A percentile compares a stretch with the other conserved stretches of the same genome.
Conservation (phyloP, 2,329 filamentous ascomycete genomes). For the Pyrenophora seminiperda region DNA sequence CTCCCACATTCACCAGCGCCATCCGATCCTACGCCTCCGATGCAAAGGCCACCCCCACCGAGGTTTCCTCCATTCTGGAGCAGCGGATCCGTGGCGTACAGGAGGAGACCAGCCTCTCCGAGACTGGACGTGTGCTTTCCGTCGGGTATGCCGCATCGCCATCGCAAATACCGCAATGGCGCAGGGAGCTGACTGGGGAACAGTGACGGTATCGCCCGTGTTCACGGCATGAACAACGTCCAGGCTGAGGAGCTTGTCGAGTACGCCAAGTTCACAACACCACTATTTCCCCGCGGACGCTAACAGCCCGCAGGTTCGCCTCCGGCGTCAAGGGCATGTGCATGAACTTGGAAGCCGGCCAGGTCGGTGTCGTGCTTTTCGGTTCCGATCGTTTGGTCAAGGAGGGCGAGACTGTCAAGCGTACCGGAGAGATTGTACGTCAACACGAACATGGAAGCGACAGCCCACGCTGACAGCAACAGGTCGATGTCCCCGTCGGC, state of each 20-base stretch:
- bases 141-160: conserved; percentile 79
- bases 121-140: conserved; percentile 98
- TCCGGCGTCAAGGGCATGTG: conserved; percentile 99
- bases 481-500: conserved; percentile 89
- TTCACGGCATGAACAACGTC: conserved; percentile 99
- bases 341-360: conserved; percentile 99
- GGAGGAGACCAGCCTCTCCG: conserved; percentile 93
- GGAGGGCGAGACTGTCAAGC: conserved; percentile 99
- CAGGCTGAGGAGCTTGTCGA: conserved; percentile 99
- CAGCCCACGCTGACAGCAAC: no score
- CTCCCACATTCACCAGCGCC: conserved; percentile 76
- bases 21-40: conserved; percentile 88
- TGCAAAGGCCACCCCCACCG: conserved; percentile 92
- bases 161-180: conserved; percentile 32
- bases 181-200: conserved; percentile 44
- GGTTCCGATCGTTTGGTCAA: conserved; percentile 99
- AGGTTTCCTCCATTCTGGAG: conserved; percentile 99
- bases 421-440: conserved; percentile 89
- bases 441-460: no score
- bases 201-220: conserved; percentile 99
- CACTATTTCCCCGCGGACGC: conserved; percentile 21
- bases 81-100: conserved; percentile 98
- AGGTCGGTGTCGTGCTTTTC: conserved; percentile 99
- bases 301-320: conserved; percentile 74
- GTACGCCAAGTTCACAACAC: conserved; percentile 64